phyloP scores from a whole-genome alignment of 2,329 filamentous ascomycete species.

The Sporothrix brunneoviolacea region DNA sequence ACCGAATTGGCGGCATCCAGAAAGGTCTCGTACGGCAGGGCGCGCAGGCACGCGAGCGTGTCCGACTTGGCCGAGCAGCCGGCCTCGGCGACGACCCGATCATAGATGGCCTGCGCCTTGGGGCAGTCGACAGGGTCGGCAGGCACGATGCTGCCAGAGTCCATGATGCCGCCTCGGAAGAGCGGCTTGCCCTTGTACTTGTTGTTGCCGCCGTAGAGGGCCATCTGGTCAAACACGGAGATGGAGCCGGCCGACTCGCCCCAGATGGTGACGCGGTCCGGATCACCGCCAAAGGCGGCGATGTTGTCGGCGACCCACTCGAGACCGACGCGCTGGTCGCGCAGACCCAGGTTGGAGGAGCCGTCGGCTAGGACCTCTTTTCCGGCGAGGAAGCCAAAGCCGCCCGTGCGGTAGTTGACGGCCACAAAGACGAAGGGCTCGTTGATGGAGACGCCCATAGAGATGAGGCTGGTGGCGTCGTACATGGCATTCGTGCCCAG shows the following conservation, averaged over 20 bases:
- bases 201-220: conserved; percentile 61
- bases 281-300: conserved; percentile 69
- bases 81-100: conserved; percentile 51
- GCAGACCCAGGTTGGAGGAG: conserved; percentile 59
- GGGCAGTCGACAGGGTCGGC: conserved; percentile 56
- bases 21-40: conserved; percentile 51
- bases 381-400: conserved; percentile 67
- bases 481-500: conserved; percentile 46
- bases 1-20: conserved; percentile 64
- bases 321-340: conserved; percentile 66
- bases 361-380: conserved; percentile 62
- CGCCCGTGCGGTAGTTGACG: conserved; percentile 70
- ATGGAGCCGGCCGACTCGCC: conserved; percentile 67
- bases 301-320: conserved; percentile 77
- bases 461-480: conserved; percentile 42
- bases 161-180: conserved; percentile 74
- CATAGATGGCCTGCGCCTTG: conserved; percentile 60
- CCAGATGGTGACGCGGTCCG: conserved; percentile 72
- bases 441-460: conserved; percentile 37
- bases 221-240: conserved; percentile 70
- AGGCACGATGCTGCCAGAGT: conserved; percentile 59
- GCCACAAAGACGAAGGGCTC: conserved; percentile 69
- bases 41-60: conserved; percentile 60
- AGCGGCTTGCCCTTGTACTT: conserved; percentile 68
- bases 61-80: conserved; percentile 54